Conservation (phyloP, 768 basidiomycete genomes). For the Hygrocybe punicea region DNA sequence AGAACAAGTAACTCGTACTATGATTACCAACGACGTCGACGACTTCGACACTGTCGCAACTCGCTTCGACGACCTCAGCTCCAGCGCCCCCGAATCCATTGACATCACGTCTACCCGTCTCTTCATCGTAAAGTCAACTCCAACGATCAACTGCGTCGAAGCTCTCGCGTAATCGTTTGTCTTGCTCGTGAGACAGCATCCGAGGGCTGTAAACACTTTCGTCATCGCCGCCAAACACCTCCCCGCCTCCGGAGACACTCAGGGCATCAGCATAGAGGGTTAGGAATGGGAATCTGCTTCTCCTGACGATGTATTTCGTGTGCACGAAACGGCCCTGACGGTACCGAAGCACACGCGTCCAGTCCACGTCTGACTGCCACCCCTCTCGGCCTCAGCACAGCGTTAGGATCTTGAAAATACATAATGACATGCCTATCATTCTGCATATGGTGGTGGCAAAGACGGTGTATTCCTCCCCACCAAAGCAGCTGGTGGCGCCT, state of each 20-base stretch:
- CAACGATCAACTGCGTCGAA: neutral
- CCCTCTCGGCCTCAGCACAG: neutral
- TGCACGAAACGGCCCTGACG: neutral
- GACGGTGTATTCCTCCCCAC: too few species aligned
- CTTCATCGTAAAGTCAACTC: neutral
- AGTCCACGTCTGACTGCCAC: neutral
- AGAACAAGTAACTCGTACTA: neutral
- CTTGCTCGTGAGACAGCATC: neutral
- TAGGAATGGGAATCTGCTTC: neutral
- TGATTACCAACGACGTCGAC: neutral
- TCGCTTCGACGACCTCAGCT: neutral
- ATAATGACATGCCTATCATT: too few species aligned
- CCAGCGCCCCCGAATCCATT: neutral
- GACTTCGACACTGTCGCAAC: neutral
- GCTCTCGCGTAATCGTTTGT: neutral
- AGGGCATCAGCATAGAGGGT: neutral
- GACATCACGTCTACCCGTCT: neutral
- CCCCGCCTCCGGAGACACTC: neutral
- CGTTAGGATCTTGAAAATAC: too few species aligned
- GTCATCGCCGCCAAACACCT: neutral
- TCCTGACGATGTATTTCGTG: neutral
- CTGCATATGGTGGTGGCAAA: too few species aligned
- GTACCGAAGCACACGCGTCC: neutral
- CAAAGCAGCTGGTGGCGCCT: neutral
- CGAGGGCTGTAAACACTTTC: neutral